Conservation (phyloP, 805 yeast species). For the Dipodascus albidus region DNA sequence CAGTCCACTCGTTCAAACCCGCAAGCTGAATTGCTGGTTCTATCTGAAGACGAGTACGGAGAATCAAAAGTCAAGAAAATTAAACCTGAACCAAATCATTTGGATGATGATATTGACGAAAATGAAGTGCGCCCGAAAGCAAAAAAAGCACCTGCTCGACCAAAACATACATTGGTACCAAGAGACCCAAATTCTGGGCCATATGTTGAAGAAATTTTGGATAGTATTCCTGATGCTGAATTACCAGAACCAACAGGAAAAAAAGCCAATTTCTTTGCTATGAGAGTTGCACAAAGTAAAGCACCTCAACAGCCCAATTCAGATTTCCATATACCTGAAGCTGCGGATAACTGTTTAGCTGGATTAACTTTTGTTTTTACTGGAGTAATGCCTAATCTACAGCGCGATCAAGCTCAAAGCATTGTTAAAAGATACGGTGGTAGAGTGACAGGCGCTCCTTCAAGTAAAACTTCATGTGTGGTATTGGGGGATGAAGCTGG, state of each 20-base stretch:
- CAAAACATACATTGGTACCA: conserved; percentile 5
- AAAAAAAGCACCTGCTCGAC: conserved; percentile 3
- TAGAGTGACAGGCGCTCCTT: conserved; percentile 68
- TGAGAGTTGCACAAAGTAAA: conserved; percentile 33
- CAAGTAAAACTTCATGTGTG: conserved; percentile 75
- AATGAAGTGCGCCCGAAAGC: conserved; percentile 5
- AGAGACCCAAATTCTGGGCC: conserved; percentile 7
- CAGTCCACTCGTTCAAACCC: neutral
- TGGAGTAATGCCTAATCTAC: conserved; percentile 71
- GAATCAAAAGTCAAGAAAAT: neutral
- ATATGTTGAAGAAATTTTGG: conserved; percentile 45
- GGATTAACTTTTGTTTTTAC: conserved; percentile 92
- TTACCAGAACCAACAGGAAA: conserved; percentile 41
- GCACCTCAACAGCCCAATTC: conserved; percentile 7
- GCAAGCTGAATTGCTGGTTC: neutral
- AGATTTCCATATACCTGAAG: conserved; percentile 56
- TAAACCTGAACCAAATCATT: neutral
- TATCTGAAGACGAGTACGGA: conserved; percentile 3
- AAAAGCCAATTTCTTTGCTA: conserved; percentile 45
- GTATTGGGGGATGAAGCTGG: conserved; percentile 96
- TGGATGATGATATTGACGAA: conserved; percentile 6
- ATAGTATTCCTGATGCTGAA: conserved; percentile 63
- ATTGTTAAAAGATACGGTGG: conserved; percentile 86
- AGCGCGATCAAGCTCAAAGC: conserved; percentile 63
- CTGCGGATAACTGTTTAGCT: conserved; percentile 72